Percentiles rank a stretch among this genome's conserved stretches.
Evolutionary conservation across 2,329 filamentous ascomycete genomes (phyloP).

Genomic region (Fusarium albidum): DNA sequence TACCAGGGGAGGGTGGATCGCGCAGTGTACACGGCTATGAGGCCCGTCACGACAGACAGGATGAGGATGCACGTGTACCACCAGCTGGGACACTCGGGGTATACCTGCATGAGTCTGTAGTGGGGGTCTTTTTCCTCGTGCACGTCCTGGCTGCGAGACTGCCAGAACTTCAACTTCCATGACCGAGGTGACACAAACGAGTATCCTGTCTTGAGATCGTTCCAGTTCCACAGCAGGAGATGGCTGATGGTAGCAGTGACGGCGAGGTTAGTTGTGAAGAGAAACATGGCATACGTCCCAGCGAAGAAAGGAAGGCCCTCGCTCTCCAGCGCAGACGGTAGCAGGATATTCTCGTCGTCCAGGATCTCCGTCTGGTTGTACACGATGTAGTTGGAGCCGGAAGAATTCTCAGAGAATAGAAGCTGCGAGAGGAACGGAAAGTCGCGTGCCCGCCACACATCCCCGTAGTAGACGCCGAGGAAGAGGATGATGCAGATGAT

Average conservation of each 20-base stretch:
- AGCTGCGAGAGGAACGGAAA: slow-evolving; percentile 31
- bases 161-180: slow-evolving; percentile 27
- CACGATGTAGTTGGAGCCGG: background rate
- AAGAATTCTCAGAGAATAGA: slow-evolving; percentile 15
- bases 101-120: slow-evolving; percentile 30
- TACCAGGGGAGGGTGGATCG: slow-evolving; percentile 44
- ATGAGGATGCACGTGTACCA: slow-evolving; percentile 21
- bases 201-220: slow-evolving; percentile 33
- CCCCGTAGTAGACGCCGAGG: slow-evolving; percentile 37
- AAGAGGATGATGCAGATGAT: slow-evolving; percentile 47
- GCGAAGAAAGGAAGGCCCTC: slow-evolving; percentile 18
- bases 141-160: background rate
- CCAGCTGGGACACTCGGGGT: slow-evolving; percentile 18
- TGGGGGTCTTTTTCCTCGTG: slow-evolving; percentile 32
- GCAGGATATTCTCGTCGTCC: slow-evolving; percentile 34
- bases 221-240: slow-evolving; percentile 36
- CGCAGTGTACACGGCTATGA: slow-evolving; percentile 35
- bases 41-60: background rate
- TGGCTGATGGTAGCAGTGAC: slow-evolving; percentile 21
- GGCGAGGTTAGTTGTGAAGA: slow-evolving; percentile 23
- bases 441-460: slow-evolving; percentile 24
- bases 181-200: too few species aligned
- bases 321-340: slow-evolving; percentile 1
- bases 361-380: slow-evolving; percentile 26
- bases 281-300: slow-evolving; percentile 24